phyloP scores from a whole-genome alignment of 1,284 basidiomycete species.

The Bondarzewia mesenterica region DNA sequence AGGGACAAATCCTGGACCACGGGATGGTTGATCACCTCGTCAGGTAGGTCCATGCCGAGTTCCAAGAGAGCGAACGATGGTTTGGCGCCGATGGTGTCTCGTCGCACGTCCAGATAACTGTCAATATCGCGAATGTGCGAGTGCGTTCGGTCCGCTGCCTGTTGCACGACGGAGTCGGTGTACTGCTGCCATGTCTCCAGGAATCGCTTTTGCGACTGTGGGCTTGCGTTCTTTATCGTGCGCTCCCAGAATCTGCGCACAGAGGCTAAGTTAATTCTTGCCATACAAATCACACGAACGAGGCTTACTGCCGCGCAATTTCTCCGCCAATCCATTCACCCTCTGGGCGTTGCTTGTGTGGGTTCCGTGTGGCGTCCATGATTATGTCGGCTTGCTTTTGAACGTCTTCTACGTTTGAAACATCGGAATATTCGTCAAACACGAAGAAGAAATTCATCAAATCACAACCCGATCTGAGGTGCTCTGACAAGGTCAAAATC shows the following conservation, averaged over 20 bases:
- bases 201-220: slow-evolving; percentile 28
- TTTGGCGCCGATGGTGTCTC: slow-evolving; percentile 34
- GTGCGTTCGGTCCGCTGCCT: slow-evolving; percentile 31
- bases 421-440: slow-evolving; percentile 28
- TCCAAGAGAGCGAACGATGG: slow-evolving; percentile 32
- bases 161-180: slow-evolving; percentile 30
- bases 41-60: slow-evolving; percentile 30
- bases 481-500: slow-evolving; percentile 2
- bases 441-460: slow-evolving; percentile 29
- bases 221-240: slow-evolving; percentile 25
- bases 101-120: slow-evolving; percentile 30
- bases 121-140: slow-evolving; percentile 26
- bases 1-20: slow-evolving; percentile 26
- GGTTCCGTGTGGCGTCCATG: slow-evolving; percentile 23
- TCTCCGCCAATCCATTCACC: slow-evolving; percentile 20
- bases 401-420: slow-evolving; percentile 14
- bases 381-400: slow-evolving; percentile 19
- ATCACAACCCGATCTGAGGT: slow-evolving; percentile 18
- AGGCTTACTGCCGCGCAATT: slow-evolving; percentile 19
- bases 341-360: slow-evolving; percentile 17
- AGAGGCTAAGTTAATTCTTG: neutral
- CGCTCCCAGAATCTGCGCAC: slow-evolving; percentile 30
- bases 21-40: slow-evolving; percentile 32
- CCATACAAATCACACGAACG: slow-evolving; percentile 1
- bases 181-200: slow-evolving; percentile 30